These are phyloP conservation scores for Epichloe baconii DNA, from an alignment of 2,329 filamentous ascomycete species.

Conservation along the genomic window DNA sequence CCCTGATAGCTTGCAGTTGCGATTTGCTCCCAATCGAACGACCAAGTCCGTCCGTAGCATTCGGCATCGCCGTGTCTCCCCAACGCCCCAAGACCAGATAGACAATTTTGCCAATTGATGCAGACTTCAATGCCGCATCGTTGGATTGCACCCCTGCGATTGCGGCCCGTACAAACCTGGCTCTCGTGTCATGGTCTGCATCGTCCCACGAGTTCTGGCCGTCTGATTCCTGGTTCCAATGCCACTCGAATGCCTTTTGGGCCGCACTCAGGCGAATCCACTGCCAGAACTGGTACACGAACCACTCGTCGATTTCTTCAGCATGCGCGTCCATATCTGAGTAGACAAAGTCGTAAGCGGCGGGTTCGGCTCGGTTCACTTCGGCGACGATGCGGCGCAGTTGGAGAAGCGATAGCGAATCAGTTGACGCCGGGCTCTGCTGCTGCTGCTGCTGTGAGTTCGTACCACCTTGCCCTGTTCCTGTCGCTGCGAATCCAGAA, in stretches of 20 bases:
- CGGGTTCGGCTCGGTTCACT: constrained; percentile 54
- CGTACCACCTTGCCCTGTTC: constrained; percentile 4
- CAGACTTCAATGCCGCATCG: constrained; percentile 35
- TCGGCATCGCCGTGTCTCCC: constrained; percentile 50
- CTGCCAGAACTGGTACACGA: constrained; percentile 80
- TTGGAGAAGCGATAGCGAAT: constrained; percentile 66
- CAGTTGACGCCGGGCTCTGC: constrained; percentile 27
- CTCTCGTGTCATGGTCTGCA: constrained; percentile 40
- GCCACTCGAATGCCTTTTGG: constrained; percentile 62
- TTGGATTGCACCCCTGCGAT: constrained; percentile 31
- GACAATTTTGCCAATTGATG: constrained; percentile 42
- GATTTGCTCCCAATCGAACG: constrained; percentile 38
- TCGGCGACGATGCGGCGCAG: constrained; percentile 61
- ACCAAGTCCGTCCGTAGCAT: constrained; percentile 25
- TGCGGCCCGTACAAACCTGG: constrained; percentile 43
- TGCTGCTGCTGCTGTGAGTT: constrained; percentile 10
- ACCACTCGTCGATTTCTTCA: constrained; percentile 96
- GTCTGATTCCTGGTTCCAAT: constrained; percentile 48
- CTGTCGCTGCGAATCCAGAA: constrained; percentile 9
- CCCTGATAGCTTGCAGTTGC: constrained; percentile 47
- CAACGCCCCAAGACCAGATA: constrained; percentile 58
- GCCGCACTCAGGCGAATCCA: constrained; percentile 65
- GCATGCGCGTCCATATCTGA: constrained; percentile 59
- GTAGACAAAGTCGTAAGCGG: constrained; percentile 78
- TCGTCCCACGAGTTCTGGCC: constrained; percentile 48